These are phyloP conservation scores for Apocynum venetum DNA, from an alignment of 257 asterid genomes.

Conservation along the genomic window DNA sequence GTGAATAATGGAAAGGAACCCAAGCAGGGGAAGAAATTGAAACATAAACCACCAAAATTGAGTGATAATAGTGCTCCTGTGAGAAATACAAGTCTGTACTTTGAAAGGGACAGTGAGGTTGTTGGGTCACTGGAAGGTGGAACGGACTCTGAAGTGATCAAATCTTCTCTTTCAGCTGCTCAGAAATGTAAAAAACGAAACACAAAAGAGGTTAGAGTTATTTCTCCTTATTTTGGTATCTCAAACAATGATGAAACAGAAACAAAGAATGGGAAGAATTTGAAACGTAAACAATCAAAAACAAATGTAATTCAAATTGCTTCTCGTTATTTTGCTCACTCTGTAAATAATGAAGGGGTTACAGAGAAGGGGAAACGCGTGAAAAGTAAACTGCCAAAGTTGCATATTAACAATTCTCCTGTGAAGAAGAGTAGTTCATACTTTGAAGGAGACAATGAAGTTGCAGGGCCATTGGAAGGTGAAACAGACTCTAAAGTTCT, in stretches of 20 bases:
- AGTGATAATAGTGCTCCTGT: no score
- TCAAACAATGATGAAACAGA: background rate
- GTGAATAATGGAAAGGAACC: no score
- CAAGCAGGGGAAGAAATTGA: no score
- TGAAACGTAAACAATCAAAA: background rate
- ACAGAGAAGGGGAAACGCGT: background rate
- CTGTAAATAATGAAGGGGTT: background rate
- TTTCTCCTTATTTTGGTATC: no score
- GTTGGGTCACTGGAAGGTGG: no score
- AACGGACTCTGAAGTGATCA: no score
- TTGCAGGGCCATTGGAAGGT: constrained; percentile 10
- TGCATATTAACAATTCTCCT: constrained; percentile 2
- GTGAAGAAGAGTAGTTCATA: constrained; percentile 34
- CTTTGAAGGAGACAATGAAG: constrained; percentile 21
- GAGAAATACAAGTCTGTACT: no score
- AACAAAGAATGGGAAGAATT: constrained; percentile 4
- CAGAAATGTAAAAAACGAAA: no score
- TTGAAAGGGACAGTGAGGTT: no score
- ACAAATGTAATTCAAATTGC: constrained; percentile 16
- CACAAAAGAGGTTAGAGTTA: no score
- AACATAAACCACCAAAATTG: no score
- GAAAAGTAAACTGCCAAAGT: background rate
- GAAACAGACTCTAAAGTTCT: constrained; percentile 12
- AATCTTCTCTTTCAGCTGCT: no score
- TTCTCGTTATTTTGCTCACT: constrained; percentile 15